These are phyloP conservation scores for Lentinula edodes DNA, from an alignment of 768 basidiomycete genomes.

Conservation along the genomic window DNA sequence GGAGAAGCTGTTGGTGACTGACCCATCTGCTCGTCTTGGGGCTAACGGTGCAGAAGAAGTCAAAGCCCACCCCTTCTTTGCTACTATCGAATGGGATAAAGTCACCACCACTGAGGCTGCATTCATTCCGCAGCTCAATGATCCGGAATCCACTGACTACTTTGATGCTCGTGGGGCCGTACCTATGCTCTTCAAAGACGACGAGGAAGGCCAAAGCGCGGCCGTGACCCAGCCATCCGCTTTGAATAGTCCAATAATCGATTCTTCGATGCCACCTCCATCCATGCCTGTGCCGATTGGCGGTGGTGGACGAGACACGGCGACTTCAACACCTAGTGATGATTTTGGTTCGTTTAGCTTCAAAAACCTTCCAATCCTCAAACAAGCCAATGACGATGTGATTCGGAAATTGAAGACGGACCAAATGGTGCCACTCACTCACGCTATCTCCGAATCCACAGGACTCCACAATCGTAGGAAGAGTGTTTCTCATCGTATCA, in stretches of 20 bases:
- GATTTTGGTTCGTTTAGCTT: constrained; percentile 98
- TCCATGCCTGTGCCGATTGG: constrained; percentile 35
- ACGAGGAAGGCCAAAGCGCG: constrained; percentile 49
- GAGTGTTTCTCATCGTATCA: constrained; percentile 77
- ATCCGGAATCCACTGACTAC: constrained; percentile 99
- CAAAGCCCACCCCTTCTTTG: constrained; percentile 87
- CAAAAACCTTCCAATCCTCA: constrained; percentile 93
- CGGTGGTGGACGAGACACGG: constrained; percentile 31
- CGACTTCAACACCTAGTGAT: constrained; percentile 60
- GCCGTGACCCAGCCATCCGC: constrained; percentile 39
- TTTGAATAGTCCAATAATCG: constrained; percentile 42
- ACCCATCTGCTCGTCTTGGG: constrained; percentile 78
- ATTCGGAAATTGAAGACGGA: constrained; percentile 94
- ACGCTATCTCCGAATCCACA: constrained; percentile 63
- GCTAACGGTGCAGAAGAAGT: constrained; percentile 87
- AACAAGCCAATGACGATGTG: constrained; percentile 98
- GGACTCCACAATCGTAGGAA: constrained; percentile 60
- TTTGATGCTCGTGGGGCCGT: constrained; percentile 96
- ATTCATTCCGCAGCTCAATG: constrained; percentile 92
- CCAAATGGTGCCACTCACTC: constrained; percentile 72
- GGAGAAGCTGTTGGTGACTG: constrained; percentile 74
- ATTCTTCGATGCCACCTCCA: constrained; percentile 35
- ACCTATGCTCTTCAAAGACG: constrained; percentile 87
- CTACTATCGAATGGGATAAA: constrained; percentile 89
- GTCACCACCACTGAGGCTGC: constrained; percentile 85